Evolutionary conservation across 306 rosid species (phyloP), one percentile per base, ranked within the genome.

Genomic region (Sphenostylis stenocarpa): DNA sequence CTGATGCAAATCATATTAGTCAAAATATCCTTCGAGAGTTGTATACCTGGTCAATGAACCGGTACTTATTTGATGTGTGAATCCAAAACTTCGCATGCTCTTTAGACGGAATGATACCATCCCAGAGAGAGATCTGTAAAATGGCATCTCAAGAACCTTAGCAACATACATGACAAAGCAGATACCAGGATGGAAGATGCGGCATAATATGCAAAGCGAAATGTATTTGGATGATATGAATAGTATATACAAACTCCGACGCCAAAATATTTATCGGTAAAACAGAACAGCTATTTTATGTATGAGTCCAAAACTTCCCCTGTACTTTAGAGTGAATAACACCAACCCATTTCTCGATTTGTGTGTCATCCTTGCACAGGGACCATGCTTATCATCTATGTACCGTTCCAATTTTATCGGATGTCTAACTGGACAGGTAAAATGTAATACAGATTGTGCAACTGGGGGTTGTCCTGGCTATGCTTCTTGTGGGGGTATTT

Each of bases 111-210:
- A 95, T 87, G 72, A 95, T 95, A 48, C 92, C 94, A 81, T 95
- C 99, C 99, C 99, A 95, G 12, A 95, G 88, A 28, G 99, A 95
- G 41, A 95, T 88, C 99, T 95, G 85, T 51, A 77, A 80, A 80
- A 82, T 17, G 19, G 39, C 11, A 71, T 47, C 31, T 64, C 60
- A 29, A 72, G 45, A 60, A 64, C 34, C 41, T 45, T 15, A 80
- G 69, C 70, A 73, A 67, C 34, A 49, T 45, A 29, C 69, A 13
- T 17, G 38, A 45, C 28, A 73, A 55, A 38, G 6, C 17, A 65
- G 7, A 69, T 9, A 69, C 70, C 61, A n/a, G 53, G 1, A 36
- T 51, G 53, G 41, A 70, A 52, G 39, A 70, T 52, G 76, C 68
- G 28, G 5, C 31, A 71, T 29, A 29, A 75, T 28, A 78, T 48